These are phyloP conservation scores for Yamadazyma sp. DNA, from an alignment of 805 yeast genomes.

Conservation along the genomic window DNA sequence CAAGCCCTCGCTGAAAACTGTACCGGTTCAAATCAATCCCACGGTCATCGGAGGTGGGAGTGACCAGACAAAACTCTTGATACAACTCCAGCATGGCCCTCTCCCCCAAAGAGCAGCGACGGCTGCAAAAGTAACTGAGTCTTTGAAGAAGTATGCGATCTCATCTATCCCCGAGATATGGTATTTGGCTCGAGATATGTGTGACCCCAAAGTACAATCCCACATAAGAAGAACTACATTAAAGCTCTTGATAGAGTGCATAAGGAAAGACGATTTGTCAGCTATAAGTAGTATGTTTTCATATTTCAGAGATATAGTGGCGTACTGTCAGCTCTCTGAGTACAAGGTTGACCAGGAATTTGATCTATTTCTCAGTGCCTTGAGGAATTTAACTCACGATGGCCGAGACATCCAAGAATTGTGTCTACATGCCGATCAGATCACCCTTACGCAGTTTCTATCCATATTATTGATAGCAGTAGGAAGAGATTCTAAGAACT, in stretches of 20 bases:
- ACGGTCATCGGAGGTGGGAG: slow-evolving; percentile 46
- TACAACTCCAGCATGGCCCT: slow-evolving; percentile 39
- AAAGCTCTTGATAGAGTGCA: slow-evolving; percentile 54
- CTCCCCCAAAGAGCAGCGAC: slow-evolving; percentile 46
- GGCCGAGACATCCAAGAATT: slow-evolving; percentile 56
- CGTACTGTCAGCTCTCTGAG: slow-evolving; percentile 37
- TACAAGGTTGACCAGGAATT: slow-evolving; percentile 48
- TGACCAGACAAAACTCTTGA: slow-evolving; percentile 37
- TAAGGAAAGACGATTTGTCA: slow-evolving; percentile 48
- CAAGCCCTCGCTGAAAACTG: slow-evolving; percentile 26
- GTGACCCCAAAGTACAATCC: slow-evolving; percentile 39
- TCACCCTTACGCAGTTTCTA: slow-evolving; percentile 22
- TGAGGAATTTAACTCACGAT: slow-evolving; percentile 48
- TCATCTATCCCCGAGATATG: slow-evolving; percentile 72
- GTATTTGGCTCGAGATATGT: slow-evolving; percentile 61
- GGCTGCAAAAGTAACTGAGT: slow-evolving; percentile 49
- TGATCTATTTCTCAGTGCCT: slow-evolving; percentile 47
- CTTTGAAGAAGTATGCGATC: slow-evolving; percentile 52
- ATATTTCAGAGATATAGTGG: slow-evolving; percentile 60
- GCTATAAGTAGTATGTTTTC: slow-evolving; percentile 49
- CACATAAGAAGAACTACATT: slow-evolving; percentile 47
- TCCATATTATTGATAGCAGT: slow-evolving; percentile 14
- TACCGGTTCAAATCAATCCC: slow-evolving; percentile 41
- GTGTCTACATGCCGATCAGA: slow-evolving; percentile 41
- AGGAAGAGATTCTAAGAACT: slow-evolving; percentile 14